Evolutionary conservation across 2,329 filamentous ascomycete species (phyloP).

Genomic region (Aspergillus sp.): DNA sequence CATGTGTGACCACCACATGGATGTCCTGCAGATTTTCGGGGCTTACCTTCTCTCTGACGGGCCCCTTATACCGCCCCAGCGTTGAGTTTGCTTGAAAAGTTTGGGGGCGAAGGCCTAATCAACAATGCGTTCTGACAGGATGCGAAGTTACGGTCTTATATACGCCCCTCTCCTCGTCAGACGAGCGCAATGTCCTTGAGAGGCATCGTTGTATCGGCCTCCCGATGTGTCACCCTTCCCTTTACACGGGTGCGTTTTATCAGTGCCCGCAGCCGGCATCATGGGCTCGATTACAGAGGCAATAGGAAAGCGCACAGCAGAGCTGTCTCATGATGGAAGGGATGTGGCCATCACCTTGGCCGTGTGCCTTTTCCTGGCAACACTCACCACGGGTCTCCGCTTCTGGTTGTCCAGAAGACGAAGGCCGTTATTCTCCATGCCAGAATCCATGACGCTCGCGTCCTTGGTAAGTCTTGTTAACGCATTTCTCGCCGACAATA

Average conservation of each 20-base stretch:
- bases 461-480: background rate
- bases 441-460: background rate
- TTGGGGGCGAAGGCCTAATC: slow-evolving; percentile 4
- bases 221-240: slow-evolving; percentile 3
- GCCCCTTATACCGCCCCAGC: background rate
- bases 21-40: background rate
- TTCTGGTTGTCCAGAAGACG: background rate
- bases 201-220: background rate
- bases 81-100: background rate
- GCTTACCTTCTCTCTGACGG: background rate
- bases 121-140: background rate
- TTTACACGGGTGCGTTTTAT: background rate
- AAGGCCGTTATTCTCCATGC: background rate
- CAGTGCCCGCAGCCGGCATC: background rate
- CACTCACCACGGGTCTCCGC: slow-evolving; percentile 1
- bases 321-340: slow-evolving; percentile 4
- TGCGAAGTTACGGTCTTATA: background rate
- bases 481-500: background rate
- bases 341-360: slow-evolving; percentile 6
- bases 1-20: slow-evolving; percentile 6
- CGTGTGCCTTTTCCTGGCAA: slow-evolving; percentile 8
- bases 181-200: background rate
- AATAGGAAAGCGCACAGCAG: background rate
- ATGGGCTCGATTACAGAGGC: slow-evolving; percentile 1
- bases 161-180: background rate